Evolutionary conservation across 192 early-diverging fungal species (phyloP).

Genomic region (Coemansia sp.): DNA sequence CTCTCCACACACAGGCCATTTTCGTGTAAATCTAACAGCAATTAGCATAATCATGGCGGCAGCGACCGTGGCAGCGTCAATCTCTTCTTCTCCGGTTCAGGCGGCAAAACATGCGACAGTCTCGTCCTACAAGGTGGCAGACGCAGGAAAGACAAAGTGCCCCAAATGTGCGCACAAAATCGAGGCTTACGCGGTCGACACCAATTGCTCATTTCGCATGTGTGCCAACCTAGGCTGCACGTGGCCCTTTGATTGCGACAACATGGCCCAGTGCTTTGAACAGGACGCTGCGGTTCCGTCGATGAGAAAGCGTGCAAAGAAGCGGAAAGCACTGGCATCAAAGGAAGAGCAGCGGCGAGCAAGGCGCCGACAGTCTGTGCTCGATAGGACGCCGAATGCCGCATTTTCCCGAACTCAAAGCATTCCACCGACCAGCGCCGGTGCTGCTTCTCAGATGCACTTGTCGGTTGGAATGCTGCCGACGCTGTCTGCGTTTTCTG

Average conservation of each 20-base stretch:
- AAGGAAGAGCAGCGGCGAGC: slow-evolving; percentile 25
- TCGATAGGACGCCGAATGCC: background rate
- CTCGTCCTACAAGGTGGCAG: background rate
- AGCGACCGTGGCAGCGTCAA: slow-evolving; percentile 5
- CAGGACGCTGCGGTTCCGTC: slow-evolving; percentile 40
- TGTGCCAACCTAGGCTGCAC: slow-evolving; percentile 41
- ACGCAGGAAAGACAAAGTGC: slow-evolving; percentile 9
- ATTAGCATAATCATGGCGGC: slow-evolving; percentile 7
- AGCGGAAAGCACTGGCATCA: slow-evolving; percentile 23
- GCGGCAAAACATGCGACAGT: slow-evolving; percentile 3
- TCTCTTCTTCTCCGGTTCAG: background rate
- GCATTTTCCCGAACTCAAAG: background rate
- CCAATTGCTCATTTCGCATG: slow-evolving; percentile 48
- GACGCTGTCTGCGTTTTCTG: background rate
- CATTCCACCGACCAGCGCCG: background rate
- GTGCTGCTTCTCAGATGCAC: background rate
- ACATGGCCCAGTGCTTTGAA: slow-evolving; percentile 38
- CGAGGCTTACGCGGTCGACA: slow-evolving; percentile 40
- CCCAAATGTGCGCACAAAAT: slow-evolving; percentile 34
- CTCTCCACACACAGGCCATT: background rate
- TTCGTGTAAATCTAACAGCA: slow-evolving; percentile 7
- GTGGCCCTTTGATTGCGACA: slow-evolving; percentile 40
- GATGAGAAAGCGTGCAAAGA: slow-evolving; percentile 42
- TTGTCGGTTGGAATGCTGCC: background rate
- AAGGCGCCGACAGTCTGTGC: slow-evolving; percentile 10